These are phyloP conservation scores for Lanmaoa pseudosensibilis DNA, from an alignment of 768 basidiomycete genomes.

Conservation along the genomic window DNA sequence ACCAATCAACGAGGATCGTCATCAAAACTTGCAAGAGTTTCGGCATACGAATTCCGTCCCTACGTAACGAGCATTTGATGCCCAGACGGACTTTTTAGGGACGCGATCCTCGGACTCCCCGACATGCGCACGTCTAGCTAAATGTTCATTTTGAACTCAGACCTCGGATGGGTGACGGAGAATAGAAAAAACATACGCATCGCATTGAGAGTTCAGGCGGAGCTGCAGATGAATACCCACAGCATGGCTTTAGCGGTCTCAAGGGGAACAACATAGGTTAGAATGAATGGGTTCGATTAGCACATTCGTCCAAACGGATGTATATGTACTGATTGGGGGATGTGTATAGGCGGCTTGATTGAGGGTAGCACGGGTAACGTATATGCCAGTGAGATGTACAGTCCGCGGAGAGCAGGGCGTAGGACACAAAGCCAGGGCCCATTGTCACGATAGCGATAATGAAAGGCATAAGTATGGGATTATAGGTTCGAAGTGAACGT, in stretches of 20 bases:
- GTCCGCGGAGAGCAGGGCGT: constrained; percentile 17
- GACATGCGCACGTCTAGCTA: background rate
- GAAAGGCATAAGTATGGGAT: constrained; percentile 31
- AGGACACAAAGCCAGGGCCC: constrained; percentile 24
- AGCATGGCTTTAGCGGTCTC: constrained; percentile 14
- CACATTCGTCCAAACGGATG: constrained; percentile 4
- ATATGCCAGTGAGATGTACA: constrained; percentile 24
- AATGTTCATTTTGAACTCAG: constrained; percentile 1
- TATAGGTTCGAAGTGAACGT: constrained; percentile 33
- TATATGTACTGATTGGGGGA: constrained; percentile 11
- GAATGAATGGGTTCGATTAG: constrained; percentile 5
- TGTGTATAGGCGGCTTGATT: constrained; percentile 7
- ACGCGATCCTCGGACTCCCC: background rate
- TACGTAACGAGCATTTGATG: constrained; percentile 5
- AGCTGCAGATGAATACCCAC: too few species aligned
- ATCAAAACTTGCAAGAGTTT: background rate
- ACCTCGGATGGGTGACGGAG: background rate
- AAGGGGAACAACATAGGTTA: background rate
- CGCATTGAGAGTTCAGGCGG: too few species aligned
- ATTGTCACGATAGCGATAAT: constrained; percentile 31
- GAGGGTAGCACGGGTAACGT: constrained; percentile 22
- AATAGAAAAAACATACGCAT: background rate
- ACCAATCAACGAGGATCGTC: constrained; percentile 2
- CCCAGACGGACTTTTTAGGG: too few species aligned
- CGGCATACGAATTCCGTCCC: constrained; percentile 3